Base-by-base conservation (phyloP, 2,329 filamentous ascomycete genomes). In the Xylogone sp. region DNA sequence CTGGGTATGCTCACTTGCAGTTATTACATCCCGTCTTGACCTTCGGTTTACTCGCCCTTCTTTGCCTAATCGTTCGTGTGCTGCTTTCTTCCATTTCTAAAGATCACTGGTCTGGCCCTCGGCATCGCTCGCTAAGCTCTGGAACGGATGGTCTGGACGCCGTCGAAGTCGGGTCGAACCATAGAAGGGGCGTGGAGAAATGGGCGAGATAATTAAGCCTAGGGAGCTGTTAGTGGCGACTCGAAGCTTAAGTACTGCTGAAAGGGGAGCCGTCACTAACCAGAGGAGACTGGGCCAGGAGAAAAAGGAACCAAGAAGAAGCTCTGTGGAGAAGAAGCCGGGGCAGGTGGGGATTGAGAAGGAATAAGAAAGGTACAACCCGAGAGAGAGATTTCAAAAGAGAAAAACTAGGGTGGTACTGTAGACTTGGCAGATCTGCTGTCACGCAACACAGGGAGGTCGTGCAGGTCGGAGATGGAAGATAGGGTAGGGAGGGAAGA, bases 1-100 rank as follows among this genome's bases (percentile, higher is more conserved):
- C 34, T 18, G 34, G 52, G 34, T 39, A 39, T 39, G 34, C 82
- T 65, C 73, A 86, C 83, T 86, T 86, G 83, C 83, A 87, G 65
- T 81, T 84, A 60, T 74, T 75, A 67, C 83, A 86, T 42, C 83
- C 83, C 1, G 82, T 86, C 70, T 84, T 85, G 56, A 84, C 82
- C 64, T 86, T 85, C 1, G 64, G 62, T 16, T 56, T 54, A 52
- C 63, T 64, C n/a, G 63, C 62, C 43, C 64, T 60, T 48, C 55
- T 56, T 34, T 42, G 42, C 29, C 21, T 49, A 39, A 13, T 16
- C 12, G 34, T 18, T 39, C n/a, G 5, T 39, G 34, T 39, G 34
- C 34, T 39, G 34, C 34, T 39, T 13, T 39, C 34, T 39, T 39
- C 34, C 34, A 39, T 39, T 18, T 39, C 34, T 39, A 39, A 16